Evolutionary conservation across 2,329 filamentous ascomycete genomes (phyloP).

Genomic region (Metarhizium rileyi): DNA sequence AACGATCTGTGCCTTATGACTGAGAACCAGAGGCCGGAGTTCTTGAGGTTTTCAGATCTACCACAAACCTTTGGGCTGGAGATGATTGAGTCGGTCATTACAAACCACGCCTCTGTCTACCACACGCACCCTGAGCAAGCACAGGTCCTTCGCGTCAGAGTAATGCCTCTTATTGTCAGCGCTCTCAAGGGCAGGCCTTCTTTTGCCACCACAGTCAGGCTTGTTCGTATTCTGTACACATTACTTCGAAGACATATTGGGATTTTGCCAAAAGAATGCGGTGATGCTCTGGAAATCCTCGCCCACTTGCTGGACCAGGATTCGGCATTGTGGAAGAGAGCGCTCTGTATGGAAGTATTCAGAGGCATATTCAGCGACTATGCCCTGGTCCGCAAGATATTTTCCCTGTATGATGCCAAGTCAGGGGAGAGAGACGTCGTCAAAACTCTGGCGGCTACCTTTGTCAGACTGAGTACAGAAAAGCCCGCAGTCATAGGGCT

Average conservation of each 20-base stretch:
- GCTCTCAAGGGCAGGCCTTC: slow-evolving; percentile 67
- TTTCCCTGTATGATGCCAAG: slow-evolving; percentile 65
- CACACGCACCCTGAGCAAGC: slow-evolving; percentile 69
- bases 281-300: slow-evolving; percentile 70
- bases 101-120: slow-evolving; percentile 77
- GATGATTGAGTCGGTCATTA: slow-evolving; percentile 81
- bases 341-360: slow-evolving; percentile 85
- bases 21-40: slow-evolving; percentile 74
- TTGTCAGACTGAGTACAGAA: slow-evolving; percentile 88
- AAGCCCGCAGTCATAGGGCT: slow-evolving; percentile 84
- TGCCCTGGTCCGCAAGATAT: slow-evolving; percentile 68
- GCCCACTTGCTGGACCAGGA: slow-evolving; percentile 87
- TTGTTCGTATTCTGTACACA: slow-evolving; percentile 74
- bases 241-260: slow-evolving; percentile 69
- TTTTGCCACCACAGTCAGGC: slow-evolving; percentile 74
- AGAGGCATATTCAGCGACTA: slow-evolving; percentile 77
- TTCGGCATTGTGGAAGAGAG: slow-evolving; percentile 72
- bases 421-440: slow-evolving; percentile 67
- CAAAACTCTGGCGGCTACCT: slow-evolving; percentile 72
- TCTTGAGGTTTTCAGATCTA: slow-evolving; percentile 68
- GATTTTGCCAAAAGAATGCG: slow-evolving; percentile 68
- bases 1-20: slow-evolving; percentile 83
- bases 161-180: slow-evolving; percentile 76
- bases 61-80: slow-evolving; percentile 81
- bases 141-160: slow-evolving; percentile 62